Base-by-base conservation (phyloP, 805 yeast genomes). In the Ogataea salicorniae region DNA sequence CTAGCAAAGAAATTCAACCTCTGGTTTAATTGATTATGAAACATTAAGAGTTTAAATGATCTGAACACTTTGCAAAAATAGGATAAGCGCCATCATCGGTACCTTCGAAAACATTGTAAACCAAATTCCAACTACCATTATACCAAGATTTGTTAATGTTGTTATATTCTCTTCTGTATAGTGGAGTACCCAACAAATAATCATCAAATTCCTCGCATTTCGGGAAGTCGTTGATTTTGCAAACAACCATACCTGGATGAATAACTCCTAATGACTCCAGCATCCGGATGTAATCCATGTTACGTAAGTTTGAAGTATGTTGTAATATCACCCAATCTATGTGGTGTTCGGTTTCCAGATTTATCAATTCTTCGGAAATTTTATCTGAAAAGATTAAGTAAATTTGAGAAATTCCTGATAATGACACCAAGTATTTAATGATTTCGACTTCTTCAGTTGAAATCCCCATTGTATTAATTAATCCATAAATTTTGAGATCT, bases 61-160 rank as follows among this genome's bases (percentile, higher is more conserved):
- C 45, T 17, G 40, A 18, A 16, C 54, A 53, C 14, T 39, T 16
- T 6, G 41, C 40, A 15, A 42, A 43, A 6, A 34, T 17, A n/a
- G 46, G 40, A 26, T 26, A 33, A 22, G 33, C 20, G 16, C 23
- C 39, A 16, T 6, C 20, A n/a, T 8, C 17, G n/a, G 22, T 15
- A 13, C 23, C 22, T 7, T 40, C 35, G 2, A 34, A 15, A 2
- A 37, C 20, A 11, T 22, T 37, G 45, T 60, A 60, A 6, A 49
- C 15, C 26, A 60, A 42, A 41, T 56, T 60, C 64, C 64, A 60
- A 29, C 60, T 46, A 4, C 63, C 64, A 1, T 52, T 51, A 26
- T 41, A 48, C 16, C 41, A 39, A 20, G 39, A 33, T 15, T 22
- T 41, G 29, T 46, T 23, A 4, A 14, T 36, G 9, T 41, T 22